Percentiles rank a stretch among this genome's conserved stretches.
These are phyloP conservation scores for Phanerochaete carnosa DNA, from an alignment of 768 basidiomycete genomes.

Conservation along the genomic window DNA sequence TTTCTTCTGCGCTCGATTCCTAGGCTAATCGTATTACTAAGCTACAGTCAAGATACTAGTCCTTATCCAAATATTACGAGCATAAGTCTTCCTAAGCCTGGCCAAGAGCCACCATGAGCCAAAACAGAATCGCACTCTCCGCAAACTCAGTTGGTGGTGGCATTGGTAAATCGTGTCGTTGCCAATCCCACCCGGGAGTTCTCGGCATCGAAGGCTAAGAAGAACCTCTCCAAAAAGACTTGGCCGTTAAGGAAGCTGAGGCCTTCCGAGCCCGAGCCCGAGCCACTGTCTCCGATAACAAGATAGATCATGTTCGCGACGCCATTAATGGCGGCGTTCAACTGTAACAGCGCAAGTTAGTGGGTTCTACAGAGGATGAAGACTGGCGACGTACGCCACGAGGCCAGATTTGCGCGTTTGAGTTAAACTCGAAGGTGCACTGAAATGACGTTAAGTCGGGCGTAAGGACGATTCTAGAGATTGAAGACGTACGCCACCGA, in stretches of 20 bases:
- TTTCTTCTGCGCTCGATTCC: too few relatives aligned
- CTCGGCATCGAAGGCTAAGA: constrained; percentile 17
- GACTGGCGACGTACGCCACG: constrained; percentile 11
- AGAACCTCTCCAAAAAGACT: constrained; percentile 4
- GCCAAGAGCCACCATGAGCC: too few relatives aligned
- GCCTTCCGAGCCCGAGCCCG: constrained; percentile 1
- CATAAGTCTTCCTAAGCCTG: too few relatives aligned
- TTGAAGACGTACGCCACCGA: constrained; percentile 11
- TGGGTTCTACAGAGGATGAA: constrained; percentile 12
- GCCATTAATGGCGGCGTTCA: constrained; percentile 8
- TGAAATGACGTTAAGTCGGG: constrained; percentile 16
- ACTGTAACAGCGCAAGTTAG: constrained; percentile 18
- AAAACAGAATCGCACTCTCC: too few relatives aligned
- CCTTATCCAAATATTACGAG: too few relatives aligned
- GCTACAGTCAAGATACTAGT: too few relatives aligned
- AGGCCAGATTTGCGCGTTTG: constrained; percentile 41
- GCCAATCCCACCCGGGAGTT: constrained; percentile 31
- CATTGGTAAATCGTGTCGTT: constrained; percentile 27
- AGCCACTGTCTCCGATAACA: constrained; percentile 4
- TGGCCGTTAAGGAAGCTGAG: constrained; percentile 8
- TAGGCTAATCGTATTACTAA: too few relatives aligned
- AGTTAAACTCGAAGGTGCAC: constrained; percentile 32
- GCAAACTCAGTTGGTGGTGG: constrained; percentile 27
- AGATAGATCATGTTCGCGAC: constrained; percentile 1
- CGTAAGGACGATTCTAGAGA: not conserved